Evolutionary conservation across 208 protist genomes (phyloP), one percentile per base, ranked within the genome.

Genomic region (Crithidia brevicula): DNA sequence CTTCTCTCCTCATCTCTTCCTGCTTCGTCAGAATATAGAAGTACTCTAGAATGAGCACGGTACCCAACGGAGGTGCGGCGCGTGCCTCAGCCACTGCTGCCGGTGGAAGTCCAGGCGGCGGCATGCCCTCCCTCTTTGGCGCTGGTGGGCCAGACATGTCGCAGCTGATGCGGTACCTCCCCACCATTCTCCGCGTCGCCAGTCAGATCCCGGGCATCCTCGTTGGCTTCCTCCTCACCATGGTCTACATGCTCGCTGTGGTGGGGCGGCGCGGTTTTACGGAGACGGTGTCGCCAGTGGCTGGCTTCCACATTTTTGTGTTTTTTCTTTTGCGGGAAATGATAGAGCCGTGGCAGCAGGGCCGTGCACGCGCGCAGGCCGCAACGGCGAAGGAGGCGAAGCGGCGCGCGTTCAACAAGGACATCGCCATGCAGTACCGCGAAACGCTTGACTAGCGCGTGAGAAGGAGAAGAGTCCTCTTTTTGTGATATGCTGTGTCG

Each of bases 381-480:
- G 71, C 70, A 10, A 47, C 56, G 27, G 33, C 45, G 28, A 67
- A 76, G 43, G 62, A 74, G 52, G 67, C 50, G n/a, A 59, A 64
- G 54, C 67, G 65, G 42, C 47, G 65, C 11, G 70, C 72, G 27
- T 87, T 94, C 60, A 72, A 70, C n/a, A 69, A 62, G 6, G 89
- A 94, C 62, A 87, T 94, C 42, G 72, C 78, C 22, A 79, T 94
- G 79, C 78, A 82, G 58, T 94, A 81, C 67, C 67, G 72, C 16
- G 75, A 79, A 46, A 82, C 60, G 34, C 67, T 92, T 1, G 89
- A 94, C 53, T 94, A 46, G 36, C 7, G 40, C 15, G 38, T 36
- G 10, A 67, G 62, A 61, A 67, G 30, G 11, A 11, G 27, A 4
- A 25, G 13, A 20, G 10, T 25, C n/a, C 33, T 6, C 1, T 30